Evolutionary conservation across 257 asterid genomes (phyloP), one percentile per base, ranked within the genome.

Genomic region (Solanum arcanum): DNA sequence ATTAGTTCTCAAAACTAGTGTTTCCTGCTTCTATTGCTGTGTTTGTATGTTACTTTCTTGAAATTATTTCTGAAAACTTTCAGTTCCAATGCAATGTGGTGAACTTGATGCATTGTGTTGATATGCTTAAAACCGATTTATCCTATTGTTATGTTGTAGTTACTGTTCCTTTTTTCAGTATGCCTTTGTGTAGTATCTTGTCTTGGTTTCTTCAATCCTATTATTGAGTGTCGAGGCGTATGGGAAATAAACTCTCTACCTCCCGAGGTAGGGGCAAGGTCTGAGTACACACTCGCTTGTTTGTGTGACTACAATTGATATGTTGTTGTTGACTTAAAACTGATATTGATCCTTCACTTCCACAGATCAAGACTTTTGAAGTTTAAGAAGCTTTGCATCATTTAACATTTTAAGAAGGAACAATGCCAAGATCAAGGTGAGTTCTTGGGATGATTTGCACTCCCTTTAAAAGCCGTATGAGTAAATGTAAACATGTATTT

Each of bases 361-460:
- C 6, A 90, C 92, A 93, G 94, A 86, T 75, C 46, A 81, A 81
- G 46, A 3, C 16, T 77, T 29, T 77, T 29, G 9, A 80, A 52
- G 85, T 49, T 12, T 11, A 18, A 0, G 7, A 29, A 80, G 20
- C 6, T 11, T 76, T 49, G 85, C 69, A 49, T 49, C 70, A 49
- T 81, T 81, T 16, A 0, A 81, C 69, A 49, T 31, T 49, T 33
- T 27, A 78, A 78, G 84, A 49, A 81, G 69, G 69, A 11, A 21
- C 41, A 49, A 81, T 81, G 85, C 85, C 85, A 3, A 25, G 70
- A 49, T 81, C 85, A 81, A 81, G 85, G 85, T 81, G 46, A 49
- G 85, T 81, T 18, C 46, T 31, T 31, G 21, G 44, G 29, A 31
- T 49, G 25, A 49, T 18, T 81, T 49, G 42, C 5, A 16, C 44